Conservation (phyloP, 169 alveolate genomes). For the Plasmodium knowlesi region DNA sequence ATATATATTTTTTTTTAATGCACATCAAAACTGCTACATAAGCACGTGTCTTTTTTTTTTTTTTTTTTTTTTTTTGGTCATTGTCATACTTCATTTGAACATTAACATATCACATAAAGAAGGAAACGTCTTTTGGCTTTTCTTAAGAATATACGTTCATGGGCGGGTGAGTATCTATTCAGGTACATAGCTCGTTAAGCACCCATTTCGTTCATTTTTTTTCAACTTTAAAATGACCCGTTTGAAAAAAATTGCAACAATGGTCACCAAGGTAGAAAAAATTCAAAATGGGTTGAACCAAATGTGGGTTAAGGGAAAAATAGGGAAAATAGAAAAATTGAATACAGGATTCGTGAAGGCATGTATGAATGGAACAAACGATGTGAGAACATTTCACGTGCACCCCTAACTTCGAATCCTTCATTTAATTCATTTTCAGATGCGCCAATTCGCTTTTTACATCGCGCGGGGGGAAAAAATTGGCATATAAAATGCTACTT, state of each 20-base stretch:
- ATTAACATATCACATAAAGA: background rate
- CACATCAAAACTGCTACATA: background rate
- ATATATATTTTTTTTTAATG: background rate
- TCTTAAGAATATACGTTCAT: background rate
- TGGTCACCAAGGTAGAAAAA: background rate
- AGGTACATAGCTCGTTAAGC: background rate
- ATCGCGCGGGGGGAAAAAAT: background rate
- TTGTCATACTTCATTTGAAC: background rate
- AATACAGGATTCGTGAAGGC: background rate
- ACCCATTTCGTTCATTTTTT: background rate
- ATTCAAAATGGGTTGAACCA: conserved; percentile 9
- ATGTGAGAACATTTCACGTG: background rate
- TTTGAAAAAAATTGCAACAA: background rate
- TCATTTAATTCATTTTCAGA: background rate
- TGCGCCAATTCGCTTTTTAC: background rate
- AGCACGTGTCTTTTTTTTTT: background rate
- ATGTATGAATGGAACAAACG: background rate
- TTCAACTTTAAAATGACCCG: background rate
- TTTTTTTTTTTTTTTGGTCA: background rate
- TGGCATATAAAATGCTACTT: background rate
- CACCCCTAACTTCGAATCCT: background rate
- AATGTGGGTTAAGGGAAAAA: background rate
- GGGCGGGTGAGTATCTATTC: background rate
- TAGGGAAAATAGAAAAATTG: background rate
- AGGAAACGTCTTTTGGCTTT: background rate